A percentile compares a stretch with the other conserved stretches of the same genome.
These are phyloP conservation scores for Raffaelea deltoideospora DNA, from an alignment of 2,329 filamentous ascomycete genomes.

Conservation along the genomic window DNA sequence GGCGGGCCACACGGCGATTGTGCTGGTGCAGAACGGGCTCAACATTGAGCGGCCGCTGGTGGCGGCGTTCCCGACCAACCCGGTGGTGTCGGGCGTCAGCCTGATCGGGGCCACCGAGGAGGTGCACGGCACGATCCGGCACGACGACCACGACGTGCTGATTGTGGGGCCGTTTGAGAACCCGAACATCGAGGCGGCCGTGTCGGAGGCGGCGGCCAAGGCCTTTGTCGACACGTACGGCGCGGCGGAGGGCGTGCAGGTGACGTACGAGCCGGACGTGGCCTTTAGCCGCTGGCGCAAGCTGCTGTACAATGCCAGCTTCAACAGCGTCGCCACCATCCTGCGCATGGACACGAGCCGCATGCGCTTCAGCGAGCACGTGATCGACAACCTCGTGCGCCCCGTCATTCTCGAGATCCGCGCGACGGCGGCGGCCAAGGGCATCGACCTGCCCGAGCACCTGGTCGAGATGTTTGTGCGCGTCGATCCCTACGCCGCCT, in stretches of 20 bases:
- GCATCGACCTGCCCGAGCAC: slow-evolving; percentile 24
- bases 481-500: slow-evolving; percentile 31
- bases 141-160: background rate
- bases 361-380: slow-evolving; percentile 3
- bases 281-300: slow-evolving; percentile 4
- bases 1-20: slow-evolving; percentile 4
- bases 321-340: slow-evolving; percentile 4
- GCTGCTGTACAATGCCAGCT: slow-evolving; percentile 6
- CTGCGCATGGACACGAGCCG: slow-evolving; percentile 5
- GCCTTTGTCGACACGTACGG: slow-evolving; percentile 37
- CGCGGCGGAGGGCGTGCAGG: slow-evolving; percentile 61
- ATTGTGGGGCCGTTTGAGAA: background rate
- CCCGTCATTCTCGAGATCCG: slow-evolving; percentile 38
- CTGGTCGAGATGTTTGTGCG: slow-evolving; percentile 29
- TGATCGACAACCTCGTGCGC: slow-evolving; percentile 20
- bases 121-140: background rate
- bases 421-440: slow-evolving; percentile 25
- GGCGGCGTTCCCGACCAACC: slow-evolving; percentile 3
- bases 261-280: slow-evolving; percentile 34
- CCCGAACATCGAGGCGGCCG: background rate
- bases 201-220: background rate
- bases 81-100: slow-evolving; percentile 3
- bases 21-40: slow-evolving; percentile 8
- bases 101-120: slow-evolving; percentile 1
- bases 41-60: slow-evolving; percentile 6